A percentile compares a stretch with the other conserved stretches of the same genome.
phyloP scores from a whole-genome alignment of 768 basidiomycete species.

The Suillus discolor region DNA sequence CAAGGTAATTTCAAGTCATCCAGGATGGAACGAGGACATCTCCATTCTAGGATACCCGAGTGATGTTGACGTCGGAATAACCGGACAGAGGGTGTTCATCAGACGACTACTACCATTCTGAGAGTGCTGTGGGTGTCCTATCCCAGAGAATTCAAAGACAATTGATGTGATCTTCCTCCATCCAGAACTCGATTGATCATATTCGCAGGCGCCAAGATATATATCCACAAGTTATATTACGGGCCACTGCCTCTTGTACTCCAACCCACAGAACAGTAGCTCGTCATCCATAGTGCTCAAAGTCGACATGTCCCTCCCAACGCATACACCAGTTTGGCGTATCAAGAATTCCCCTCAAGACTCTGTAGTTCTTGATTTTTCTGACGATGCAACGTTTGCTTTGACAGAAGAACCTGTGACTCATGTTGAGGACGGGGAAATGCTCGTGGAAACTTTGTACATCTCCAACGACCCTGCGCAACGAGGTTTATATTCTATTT shows the following conservation, averaged over 20 bases:
- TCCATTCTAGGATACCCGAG: too few species aligned
- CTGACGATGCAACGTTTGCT: not conserved
- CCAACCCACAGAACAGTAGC: not conserved
- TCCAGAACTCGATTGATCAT: not conserved
- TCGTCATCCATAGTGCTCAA: not conserved
- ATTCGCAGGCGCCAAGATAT: not conserved
- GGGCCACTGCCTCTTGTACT: not conserved
- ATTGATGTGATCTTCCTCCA: too few species aligned
- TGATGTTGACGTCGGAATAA: too few species aligned
- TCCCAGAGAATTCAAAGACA: too few species aligned
- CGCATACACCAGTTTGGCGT: not conserved
- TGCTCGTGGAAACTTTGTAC: not conserved
- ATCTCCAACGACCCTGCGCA: not conserved
- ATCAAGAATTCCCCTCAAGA: not conserved
- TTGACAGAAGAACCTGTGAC: not conserved
- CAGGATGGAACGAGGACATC: too few species aligned
- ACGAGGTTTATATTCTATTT: not conserved
- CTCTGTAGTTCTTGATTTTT: not conserved
- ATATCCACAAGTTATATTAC: not conserved
- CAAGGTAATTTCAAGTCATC: too few species aligned
- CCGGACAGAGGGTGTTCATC: too few species aligned
- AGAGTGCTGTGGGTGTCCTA: too few species aligned
- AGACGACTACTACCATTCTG: too few species aligned
- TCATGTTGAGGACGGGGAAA: not conserved
- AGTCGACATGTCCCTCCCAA: conserved; percentile 1